A percentile compares a stretch with the other conserved stretches of the same genome.
Conservation (phyloP, 768 basidiomycete genomes). For the Lentinula sp. region DNA sequence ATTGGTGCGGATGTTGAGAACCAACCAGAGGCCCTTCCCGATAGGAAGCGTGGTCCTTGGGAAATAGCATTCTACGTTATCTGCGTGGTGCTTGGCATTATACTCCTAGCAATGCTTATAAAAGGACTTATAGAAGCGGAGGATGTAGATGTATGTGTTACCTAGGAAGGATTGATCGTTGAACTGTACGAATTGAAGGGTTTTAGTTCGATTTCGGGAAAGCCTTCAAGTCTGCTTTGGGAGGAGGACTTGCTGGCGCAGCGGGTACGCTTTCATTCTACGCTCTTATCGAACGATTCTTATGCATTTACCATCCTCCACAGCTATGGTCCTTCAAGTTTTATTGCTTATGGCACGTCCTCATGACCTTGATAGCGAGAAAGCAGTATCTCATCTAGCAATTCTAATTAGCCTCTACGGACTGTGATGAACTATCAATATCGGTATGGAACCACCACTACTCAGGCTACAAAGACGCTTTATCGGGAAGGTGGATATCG, state of each 20-base stretch:
- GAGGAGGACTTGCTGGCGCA: slow-evolving; percentile 88
- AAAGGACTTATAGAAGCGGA: slow-evolving; percentile 67
- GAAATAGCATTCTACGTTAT: not conserved
- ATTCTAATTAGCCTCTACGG: slow-evolving; percentile 62
- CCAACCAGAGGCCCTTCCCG: slow-evolving; percentile 1
- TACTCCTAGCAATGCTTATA: slow-evolving; percentile 36
- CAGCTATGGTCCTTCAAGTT: slow-evolving; percentile 94
- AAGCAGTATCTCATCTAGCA: not conserved
- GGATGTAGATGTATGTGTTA: slow-evolving; percentile 54
- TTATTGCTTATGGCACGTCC: slow-evolving; percentile 67
- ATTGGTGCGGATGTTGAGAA: slow-evolving; percentile 1
- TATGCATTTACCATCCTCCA: not conserved
- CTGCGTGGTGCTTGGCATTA: not conserved
- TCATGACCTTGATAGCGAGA: slow-evolving; percentile 7
- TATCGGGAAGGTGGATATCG: slow-evolving; percentile 74
- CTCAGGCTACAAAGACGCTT: slow-evolving; percentile 57
- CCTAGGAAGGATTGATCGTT: not conserved
- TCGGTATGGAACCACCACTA: slow-evolving; percentile 75
- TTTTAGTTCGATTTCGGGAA: slow-evolving; percentile 71
- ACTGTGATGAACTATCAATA: slow-evolving; percentile 98
- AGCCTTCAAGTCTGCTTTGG: slow-evolving; percentile 77
- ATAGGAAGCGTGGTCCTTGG: not conserved
- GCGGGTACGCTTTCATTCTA: slow-evolving; percentile 42
- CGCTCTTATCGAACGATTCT: not conserved
- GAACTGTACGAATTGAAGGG: not conserved